A percentile compares a stretch with the other conserved stretches of the same genome.
Conservation (phyloP, 139 green algal genomes). For the Nannochloris sp. region DNA sequence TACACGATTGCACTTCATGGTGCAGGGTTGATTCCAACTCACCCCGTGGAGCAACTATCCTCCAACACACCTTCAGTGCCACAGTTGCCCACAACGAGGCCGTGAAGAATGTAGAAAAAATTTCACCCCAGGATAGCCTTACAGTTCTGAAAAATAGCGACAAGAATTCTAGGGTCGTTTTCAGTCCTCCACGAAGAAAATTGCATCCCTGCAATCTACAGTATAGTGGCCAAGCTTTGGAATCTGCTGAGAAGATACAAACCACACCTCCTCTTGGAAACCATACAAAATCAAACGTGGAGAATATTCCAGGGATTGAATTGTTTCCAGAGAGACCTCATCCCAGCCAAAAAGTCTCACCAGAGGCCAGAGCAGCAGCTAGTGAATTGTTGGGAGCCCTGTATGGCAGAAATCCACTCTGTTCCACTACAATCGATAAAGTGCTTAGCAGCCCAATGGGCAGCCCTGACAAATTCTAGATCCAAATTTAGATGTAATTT, state of each 20-base stretch:
- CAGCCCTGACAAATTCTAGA: too few relatives aligned
- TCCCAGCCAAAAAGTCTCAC: background rate
- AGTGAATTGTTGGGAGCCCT: background rate
- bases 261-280: background rate
- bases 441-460: too few relatives aligned
- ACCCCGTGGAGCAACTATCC: background rate
- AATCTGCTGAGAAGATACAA: background rate
- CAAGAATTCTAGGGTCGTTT: background rate
- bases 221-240: background rate
- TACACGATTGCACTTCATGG: background rate
- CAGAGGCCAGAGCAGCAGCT: slow-evolving; percentile 2
- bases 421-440: too few relatives aligned
- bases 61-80: background rate
- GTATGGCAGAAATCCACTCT: slow-evolving; percentile 1
- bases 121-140: slow-evolving; percentile 1
- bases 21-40: background rate
- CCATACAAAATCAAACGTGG: background rate
- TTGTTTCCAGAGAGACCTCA: background rate
- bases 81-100: background rate
- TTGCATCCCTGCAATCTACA: background rate
- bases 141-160: background rate
- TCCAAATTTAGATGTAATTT: too few relatives aligned
- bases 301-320: background rate
- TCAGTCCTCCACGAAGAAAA: background rate
- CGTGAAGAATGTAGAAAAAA: background rate